phyloP scores from a whole-genome alignment of 2,329 filamentous ascomycete species.

The Aspergillus tanneri region DNA sequence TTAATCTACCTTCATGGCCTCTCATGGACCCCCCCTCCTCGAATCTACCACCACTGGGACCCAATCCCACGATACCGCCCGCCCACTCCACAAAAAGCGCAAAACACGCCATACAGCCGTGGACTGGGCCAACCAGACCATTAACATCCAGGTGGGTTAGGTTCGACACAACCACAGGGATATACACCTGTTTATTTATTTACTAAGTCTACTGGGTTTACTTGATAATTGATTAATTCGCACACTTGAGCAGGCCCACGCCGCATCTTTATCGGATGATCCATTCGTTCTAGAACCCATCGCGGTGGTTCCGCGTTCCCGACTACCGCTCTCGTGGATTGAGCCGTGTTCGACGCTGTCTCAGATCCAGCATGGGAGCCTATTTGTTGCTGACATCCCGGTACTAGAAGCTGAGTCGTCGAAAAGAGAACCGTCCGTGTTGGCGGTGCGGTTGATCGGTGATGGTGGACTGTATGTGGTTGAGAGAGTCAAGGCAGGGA shows the following conservation, averaged over 20 bases:
- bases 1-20: conserved; percentile 38
- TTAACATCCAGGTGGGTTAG: conserved; percentile 35
- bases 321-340: conserved; percentile 42
- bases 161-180: not conserved
- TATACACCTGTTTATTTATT: no score
- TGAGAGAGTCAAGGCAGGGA: conserved; percentile 39
- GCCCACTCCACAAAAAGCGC: conserved; percentile 35
- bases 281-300: conserved; percentile 38
- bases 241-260: conserved; percentile 36
- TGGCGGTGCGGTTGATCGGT: conserved; percentile 32
- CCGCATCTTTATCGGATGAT: conserved; percentile 36
- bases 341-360: conserved; percentile 30
- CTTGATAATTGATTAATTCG: not conserved
- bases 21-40: conserved; percentile 31
- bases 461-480: conserved; percentile 38
- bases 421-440: conserved; percentile 22
- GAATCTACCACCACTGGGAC: conserved; percentile 37
- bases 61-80: conserved; percentile 24
- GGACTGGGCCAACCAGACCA: conserved; percentile 24
- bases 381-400: conserved; percentile 42
- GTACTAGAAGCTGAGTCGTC: conserved; percentile 33
- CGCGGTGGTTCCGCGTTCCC: conserved; percentile 36
- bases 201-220: no score
- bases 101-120: conserved; percentile 26
- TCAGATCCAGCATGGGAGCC: conserved; percentile 33